Evolutionary conservation across 192 early-diverging fungal genomes (phyloP), one percentile per base, ranked within the genome.

Genomic region (Phlyctochytrium bullatum): DNA sequence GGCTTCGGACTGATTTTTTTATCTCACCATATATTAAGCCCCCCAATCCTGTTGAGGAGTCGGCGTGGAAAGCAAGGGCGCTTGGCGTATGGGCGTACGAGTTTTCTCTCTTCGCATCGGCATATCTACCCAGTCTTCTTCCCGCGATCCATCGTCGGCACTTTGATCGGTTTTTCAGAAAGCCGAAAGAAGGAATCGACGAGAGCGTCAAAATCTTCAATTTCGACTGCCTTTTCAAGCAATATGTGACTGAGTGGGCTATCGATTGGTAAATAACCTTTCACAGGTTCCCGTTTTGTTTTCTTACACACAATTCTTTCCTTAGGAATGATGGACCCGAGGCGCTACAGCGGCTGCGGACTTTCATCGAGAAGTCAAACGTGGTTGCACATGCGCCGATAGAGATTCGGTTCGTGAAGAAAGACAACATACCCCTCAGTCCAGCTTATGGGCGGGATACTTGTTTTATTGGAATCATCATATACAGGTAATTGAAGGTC

Each of bases 201-300:
- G 73, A 83, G n/a, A 85, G 86, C 34, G 80, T 84, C 73, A 76
- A 80, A 62, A 73, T 85, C 3, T 88, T 90, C 60, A 88, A 87
- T 60, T 85, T 87, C 69, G 86, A 90, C 64, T 90, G 88, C 54
- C 70, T 90, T 17, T 88, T 90, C 57, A 68, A 79, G 24, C 88
- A 90, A 61, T 90, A 90, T 59, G 82, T 84, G 36, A 86, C 81
- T 60, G 91, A 92, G 71, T 92, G 91, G 91, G 87, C 89, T 3
- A 86, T 92, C 33, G 59, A 61, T 32, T 61, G 59, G 59, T 32
- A 61, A 61, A 57, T 57, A 6, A 25, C 27, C 25, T 57, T 57
- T 25, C 25, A 25, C 27, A 10, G n/a, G n/a, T n/a, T n/a, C n/a
- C n/a, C n/a, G n/a, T 57, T 10, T 57, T 57, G 54, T 10, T 57